These are phyloP conservation scores for Pythium utonaiense DNA, from an alignment of 352 stramenopile genomes.

Conservation along the genomic window DNA sequence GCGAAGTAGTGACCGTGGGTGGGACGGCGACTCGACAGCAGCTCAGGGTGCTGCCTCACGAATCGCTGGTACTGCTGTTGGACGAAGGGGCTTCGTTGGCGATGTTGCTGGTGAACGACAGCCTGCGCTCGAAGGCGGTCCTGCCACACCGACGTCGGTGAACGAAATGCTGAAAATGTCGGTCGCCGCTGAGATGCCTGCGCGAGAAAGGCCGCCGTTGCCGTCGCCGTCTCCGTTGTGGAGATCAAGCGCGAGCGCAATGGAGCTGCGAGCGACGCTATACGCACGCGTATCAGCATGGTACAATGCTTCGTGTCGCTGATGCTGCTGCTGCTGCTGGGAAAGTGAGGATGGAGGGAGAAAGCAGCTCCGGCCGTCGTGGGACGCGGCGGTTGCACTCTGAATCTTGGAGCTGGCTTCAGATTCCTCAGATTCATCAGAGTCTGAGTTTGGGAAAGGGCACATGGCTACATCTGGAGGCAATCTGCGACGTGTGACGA, in stretches of 20 bases:
- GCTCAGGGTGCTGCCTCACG: slow-evolving; percentile 20
- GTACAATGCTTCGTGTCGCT: not conserved
- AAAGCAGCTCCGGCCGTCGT: not conserved
- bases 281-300: not conserved
- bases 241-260: not conserved
- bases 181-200: not conserved
- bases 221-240: not conserved
- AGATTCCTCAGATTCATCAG: not conserved
- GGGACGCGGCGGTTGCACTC: not conserved
- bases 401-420: slow-evolving; percentile 4
- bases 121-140: slow-evolving; percentile 20
- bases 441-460: not conserved
- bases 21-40: slow-evolving; percentile 5
- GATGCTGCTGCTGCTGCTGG: not conserved
- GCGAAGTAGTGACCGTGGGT: not conserved
- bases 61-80: slow-evolving; percentile 23
- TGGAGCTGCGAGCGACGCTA: not conserved
- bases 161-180: slow-evolving; percentile 18
- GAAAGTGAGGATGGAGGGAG: too few relatives aligned
- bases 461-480: not conserved
- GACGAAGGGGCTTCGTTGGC: slow-evolving; percentile 25
- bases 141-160: slow-evolving; percentile 20
- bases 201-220: not conserved
- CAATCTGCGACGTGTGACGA: not conserved
- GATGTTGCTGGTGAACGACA: slow-evolving; percentile 8